Conservation (phyloP, 1,139 yeast genomes). For the Taphrina communis region DNA sequence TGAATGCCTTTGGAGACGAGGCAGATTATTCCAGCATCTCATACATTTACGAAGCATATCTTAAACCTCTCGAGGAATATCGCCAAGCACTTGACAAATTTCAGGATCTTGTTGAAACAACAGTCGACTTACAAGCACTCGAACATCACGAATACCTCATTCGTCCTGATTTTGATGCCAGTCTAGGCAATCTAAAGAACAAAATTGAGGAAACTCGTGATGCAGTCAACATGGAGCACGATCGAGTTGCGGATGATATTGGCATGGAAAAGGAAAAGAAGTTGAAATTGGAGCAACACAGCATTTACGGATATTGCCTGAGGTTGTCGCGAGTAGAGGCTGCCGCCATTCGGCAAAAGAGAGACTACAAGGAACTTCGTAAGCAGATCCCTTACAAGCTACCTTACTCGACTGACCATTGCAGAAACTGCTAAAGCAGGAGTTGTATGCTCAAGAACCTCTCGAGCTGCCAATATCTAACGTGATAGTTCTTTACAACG, state of each 20-base stretch:
- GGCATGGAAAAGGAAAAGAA: constrained; percentile 84
- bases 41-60: constrained; percentile 8
- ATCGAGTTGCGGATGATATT: constrained; percentile 72
- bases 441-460: constrained; percentile 52
- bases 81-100: constrained; percentile 65
- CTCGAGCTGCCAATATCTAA: not conserved
- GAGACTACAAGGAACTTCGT: constrained; percentile 67
- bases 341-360: constrained; percentile 62
- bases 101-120: constrained; percentile 87
- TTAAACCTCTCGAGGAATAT: constrained; percentile 54
- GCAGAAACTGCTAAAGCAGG: constrained; percentile 80
- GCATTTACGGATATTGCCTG: constrained; percentile 90
- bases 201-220: constrained; percentile 63
- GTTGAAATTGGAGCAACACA: constrained; percentile 84
- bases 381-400: not conserved
- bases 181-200: constrained; percentile 65
- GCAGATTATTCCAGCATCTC: constrained; percentile 63
- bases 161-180: constrained; percentile 86
- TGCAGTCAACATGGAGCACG: constrained; percentile 66
- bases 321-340: constrained; percentile 74
- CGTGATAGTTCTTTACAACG: constrained; percentile 68
- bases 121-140: constrained; percentile 82
- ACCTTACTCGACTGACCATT: constrained; percentile 54
- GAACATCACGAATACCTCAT: constrained; percentile 81
- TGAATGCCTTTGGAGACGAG: constrained; percentile 51